phyloP scores from a whole-genome alignment of 1,284 basidiomycete species.

The Cryptococcus deneoformans region DNA sequence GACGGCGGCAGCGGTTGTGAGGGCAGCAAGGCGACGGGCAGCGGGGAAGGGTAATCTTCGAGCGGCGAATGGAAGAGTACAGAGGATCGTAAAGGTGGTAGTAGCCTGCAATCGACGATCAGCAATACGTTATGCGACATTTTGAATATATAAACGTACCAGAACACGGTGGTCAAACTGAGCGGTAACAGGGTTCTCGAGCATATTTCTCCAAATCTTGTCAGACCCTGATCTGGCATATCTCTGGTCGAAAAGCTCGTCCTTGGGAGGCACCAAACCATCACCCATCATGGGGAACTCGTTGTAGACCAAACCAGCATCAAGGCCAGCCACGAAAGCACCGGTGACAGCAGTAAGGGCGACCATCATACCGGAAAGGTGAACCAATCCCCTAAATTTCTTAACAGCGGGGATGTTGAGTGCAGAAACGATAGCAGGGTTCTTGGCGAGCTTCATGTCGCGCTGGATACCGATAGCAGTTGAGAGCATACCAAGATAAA shows the following conservation, averaged over 20 bases:
- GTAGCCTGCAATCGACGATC: slow-evolving; percentile 59
- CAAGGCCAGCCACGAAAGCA: slow-evolving; percentile 95
- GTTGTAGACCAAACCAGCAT: slow-evolving; percentile 95
- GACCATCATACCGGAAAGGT: slow-evolving; percentile 68
- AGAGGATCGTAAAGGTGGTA: slow-evolving; percentile 72
- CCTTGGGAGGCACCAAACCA: slow-evolving; percentile 71
- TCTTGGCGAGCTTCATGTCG: slow-evolving; percentile 70
- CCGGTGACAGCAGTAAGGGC: slow-evolving; percentile 84
- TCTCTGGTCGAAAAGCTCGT: slow-evolving; percentile 76
- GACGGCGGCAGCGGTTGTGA: slow-evolving; percentile 77
- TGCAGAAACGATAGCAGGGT: slow-evolving; percentile 27
- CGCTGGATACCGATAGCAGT: slow-evolving; percentile 74
- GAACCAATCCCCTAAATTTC: slow-evolving; percentile 61
- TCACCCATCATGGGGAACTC: slow-evolving; percentile 98
- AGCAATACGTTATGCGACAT: slow-evolving; percentile 33
- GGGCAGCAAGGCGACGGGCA: slow-evolving; percentile 61
- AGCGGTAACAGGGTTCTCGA: slow-evolving; percentile 97
- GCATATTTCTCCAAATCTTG: slow-evolving; percentile 86
- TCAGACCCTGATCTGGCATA: slow-evolving; percentile 65
- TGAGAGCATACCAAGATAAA: slow-evolving; percentile 89
- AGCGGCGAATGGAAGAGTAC: slow-evolving; percentile 63
- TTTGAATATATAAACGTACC: slow-evolving; percentile 48
- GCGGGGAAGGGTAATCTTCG: slow-evolving; percentile 59
- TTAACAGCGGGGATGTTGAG: slow-evolving; percentile 60
- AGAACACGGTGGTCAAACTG: slow-evolving; percentile 95